Base-by-base conservation (phyloP, 1,284 basidiomycete genomes). In the Cutaneotrichosporon sp. region DNA sequence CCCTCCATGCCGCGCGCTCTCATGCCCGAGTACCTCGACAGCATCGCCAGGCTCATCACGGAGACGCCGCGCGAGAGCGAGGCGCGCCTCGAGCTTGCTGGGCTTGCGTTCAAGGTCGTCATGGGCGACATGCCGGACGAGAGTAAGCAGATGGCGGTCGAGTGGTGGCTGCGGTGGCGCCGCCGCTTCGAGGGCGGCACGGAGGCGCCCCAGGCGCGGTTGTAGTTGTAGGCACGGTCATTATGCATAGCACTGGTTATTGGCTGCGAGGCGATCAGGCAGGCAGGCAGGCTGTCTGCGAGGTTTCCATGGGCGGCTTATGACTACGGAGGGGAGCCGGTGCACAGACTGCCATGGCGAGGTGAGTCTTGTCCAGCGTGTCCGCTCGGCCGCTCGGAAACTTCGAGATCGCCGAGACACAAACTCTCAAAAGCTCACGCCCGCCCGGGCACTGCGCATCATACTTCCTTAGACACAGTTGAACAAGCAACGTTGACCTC, bases 81-180 rank as follows among this genome's bases (percentile, higher is more conserved):
- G 16, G 62, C 67, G 29, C 64, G 72, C 20, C 31, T 65, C 29
- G 72, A 70, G 46, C 61, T 73, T 18, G 59, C 62, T 0, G 59
- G 57, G 13, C 58, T 59, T 10, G 65, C 68, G 2, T 76, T 74
- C 59, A 67, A 68, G 52, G 67, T 68, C 55, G 61, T 76, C 24
- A 64, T 71, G 38, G 56, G 69, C 49, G 70, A 70, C 46, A 53
- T 76, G 50, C 62, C 68, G 5, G 75, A 76, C 58, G 65, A 66
- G 47, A 59, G 55, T 27, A 72, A 70, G 62, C 51, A 64, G 38
- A 25, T 56, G 20, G 75, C 71, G 1, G 68, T 74, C 14, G 70
- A 70, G 11, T 76, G 75, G 75, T 76, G 75, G 75, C 52, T 69
- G 14, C 56, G 55, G 20, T 69, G 69, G 65, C 65, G 63, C n/a